phyloP scores from a whole-genome alignment of 164 flowering plant genomes.

The Piper betle region DNA sequence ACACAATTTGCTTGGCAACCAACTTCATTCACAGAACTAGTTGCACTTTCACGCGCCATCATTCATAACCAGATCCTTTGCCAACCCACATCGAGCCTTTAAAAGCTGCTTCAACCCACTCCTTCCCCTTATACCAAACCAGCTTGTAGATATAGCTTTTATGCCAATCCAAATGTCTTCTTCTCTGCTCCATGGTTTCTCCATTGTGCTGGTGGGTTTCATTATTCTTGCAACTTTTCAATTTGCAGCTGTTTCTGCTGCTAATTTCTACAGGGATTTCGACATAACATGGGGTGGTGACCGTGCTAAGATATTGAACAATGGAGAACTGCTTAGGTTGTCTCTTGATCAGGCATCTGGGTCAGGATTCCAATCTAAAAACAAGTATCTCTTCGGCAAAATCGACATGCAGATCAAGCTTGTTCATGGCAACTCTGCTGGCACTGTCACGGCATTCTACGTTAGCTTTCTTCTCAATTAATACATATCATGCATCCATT shows the following conservation, averaged over 20 bases:
- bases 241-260: not conserved
- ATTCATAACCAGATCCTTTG: not conserved
- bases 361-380: conserved; percentile 27
- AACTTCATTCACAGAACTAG: not conserved
- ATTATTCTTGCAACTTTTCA: not conserved
- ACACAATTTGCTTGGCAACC: not conserved
- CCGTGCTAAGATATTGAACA: conserved; percentile 13
- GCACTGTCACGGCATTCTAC: conserved; percentile 29
- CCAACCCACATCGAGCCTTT: no score
- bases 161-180: no score
- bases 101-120: no score
- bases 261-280: conserved; percentile 4
- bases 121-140: no score
- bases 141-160: no score
- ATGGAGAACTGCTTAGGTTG: conserved; percentile 20
- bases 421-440: conserved; percentile 31
- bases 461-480: conserved; percentile 7
- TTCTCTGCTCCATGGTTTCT: no score
- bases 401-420: conserved; percentile 27
- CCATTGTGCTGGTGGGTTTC: not conserved
- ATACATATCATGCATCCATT: not conserved
- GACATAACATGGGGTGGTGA: conserved; percentile 19
- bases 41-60: not conserved
- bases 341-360: conserved; percentile 24
- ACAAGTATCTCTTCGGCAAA: conserved; percentile 18